Base-by-base conservation (phyloP, 1,139 yeast species). In the Debaryomyces singareniensis region DNA sequence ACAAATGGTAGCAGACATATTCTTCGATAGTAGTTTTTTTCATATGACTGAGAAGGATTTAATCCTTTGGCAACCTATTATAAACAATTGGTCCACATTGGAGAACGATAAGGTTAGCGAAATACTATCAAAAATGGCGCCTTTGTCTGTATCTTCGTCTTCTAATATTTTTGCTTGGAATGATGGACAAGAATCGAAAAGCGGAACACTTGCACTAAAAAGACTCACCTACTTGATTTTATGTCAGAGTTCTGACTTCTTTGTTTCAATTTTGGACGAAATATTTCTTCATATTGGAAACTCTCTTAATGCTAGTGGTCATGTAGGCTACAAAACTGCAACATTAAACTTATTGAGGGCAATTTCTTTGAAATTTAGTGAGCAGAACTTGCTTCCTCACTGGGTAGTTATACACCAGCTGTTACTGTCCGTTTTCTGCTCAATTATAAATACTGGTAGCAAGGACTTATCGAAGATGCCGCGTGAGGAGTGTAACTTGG, bases 131-230 rank as follows among this genome's bases (percentile, higher is more conserved):
- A 59, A 71, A 35, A 47, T 80, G n/a, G 53, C 76, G 1, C 65
- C 76, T 5, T 58, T 64, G 29, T 66, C 69, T 16, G 51, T 55
- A 29, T 56, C 77, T 1, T 59, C 78, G 4, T 61, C 79, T 0
- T 65, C 78, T 10, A 74, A 75, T 7, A 61, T 82, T 16, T 83
- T 84, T 52, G 76, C 72, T 25, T 83, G 94, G 89, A 77, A 78
- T 39, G 95, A 85, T 38, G 51, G 47, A 37, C 75, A 81, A 12
- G 91, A 81, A 40, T 59, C 76, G 20, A 72, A 69, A 16, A 59
- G 56, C 32, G 70, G 72, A 30, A 58, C 68, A 4, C 51, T 59
- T 35, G 65, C 72, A 20, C 45, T 85, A 26, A 72, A 70, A 34
- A 65, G 89, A 31, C 61, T 86, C 2, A 60, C 83, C 0, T 84